A percentile compares a stretch with the other conserved stretches of the same genome.
phyloP scores from a whole-genome alignment of 2,329 filamentous ascomycete species.

The Paecilomyces sp. region DNA sequence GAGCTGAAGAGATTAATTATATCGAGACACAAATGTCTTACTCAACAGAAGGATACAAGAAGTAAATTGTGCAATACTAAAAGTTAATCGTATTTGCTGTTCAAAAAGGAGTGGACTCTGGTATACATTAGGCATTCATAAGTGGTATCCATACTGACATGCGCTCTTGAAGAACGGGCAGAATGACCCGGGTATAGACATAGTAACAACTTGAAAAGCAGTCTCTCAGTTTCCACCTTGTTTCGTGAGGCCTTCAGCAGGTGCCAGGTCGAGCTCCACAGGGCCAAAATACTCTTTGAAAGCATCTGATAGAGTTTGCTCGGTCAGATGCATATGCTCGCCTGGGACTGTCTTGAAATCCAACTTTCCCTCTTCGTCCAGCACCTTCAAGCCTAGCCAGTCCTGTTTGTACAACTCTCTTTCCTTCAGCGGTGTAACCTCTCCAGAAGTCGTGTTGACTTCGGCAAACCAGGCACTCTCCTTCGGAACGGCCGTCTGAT shows the following conservation, averaged over 20 bases:
- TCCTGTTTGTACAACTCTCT: conserved; percentile 76
- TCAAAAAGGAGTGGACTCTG: neutral
- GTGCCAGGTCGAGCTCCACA: conserved; percentile 11
- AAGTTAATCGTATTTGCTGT: too few relatives aligned
- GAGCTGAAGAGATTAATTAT: too few relatives aligned
- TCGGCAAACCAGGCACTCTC: conserved; percentile 88
- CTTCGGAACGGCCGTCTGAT: conserved; percentile 80
- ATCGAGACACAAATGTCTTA: too few relatives aligned
- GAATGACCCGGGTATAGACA: neutral
- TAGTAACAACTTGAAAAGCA: conserved; percentile 2
- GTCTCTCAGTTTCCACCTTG: conserved; percentile 10
- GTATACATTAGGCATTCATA: neutral
- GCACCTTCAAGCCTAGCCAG: conserved; percentile 75
- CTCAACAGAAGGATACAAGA: too few relatives aligned
- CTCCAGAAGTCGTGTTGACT: conserved; percentile 59
- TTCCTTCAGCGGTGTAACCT: conserved; percentile 60
- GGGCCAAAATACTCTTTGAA: conserved; percentile 49
- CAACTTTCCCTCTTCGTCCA: conserved; percentile 74
- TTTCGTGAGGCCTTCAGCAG: conserved; percentile 10
- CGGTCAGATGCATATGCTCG: conserved; percentile 72
- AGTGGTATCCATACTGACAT: neutral
- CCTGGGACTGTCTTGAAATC: conserved; percentile 68
- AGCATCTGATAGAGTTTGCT: conserved; percentile 57
- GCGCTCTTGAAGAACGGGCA: neutral
- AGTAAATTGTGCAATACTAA: too few relatives aligned